phyloP scores from a whole-genome alignment of 441 rosid genomes.

The Manihot esculenta region DNA sequence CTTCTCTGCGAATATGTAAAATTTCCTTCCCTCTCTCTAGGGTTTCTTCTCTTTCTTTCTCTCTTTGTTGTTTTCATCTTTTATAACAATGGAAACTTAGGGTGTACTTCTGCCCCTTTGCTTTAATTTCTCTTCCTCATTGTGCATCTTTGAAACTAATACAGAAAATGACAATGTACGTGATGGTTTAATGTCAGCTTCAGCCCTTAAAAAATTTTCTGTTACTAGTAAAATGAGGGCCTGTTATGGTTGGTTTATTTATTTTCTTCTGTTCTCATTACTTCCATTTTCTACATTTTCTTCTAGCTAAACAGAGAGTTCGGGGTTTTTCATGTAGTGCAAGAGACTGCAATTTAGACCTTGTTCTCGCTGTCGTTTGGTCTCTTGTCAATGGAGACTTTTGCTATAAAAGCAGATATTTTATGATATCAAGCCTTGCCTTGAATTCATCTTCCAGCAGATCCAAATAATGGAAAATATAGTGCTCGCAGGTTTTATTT shows the following conservation, averaged over 20 bases:
- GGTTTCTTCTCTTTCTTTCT: background rate
- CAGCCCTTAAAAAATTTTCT: background rate
- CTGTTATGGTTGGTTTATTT: background rate
- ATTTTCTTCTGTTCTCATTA: background rate
- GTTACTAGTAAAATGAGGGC: background rate
- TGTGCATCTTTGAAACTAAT: background rate
- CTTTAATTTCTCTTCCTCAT: background rate
- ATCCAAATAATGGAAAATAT: background rate
- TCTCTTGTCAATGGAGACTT: no score
- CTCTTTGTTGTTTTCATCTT: background rate
- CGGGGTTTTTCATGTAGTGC: background rate
- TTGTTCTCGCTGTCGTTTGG: background rate
- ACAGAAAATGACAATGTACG: background rate
- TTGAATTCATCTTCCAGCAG: background rate
- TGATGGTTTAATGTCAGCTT: no score
- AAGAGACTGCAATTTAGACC: background rate
- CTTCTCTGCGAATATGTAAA: slow-evolving; percentile 97
- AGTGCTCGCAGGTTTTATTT: background rate
- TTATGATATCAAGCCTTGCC: no score
- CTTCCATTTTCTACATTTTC: background rate
- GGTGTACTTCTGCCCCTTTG: background rate
- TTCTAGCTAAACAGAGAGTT: background rate
- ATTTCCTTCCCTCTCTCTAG: slow-evolving; percentile 10
- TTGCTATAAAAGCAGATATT: no score
- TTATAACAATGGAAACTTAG: slow-evolving; percentile 1